Conservation (phyloP, 768 basidiomycete species). For the Guyanaporus albipodus region DNA sequence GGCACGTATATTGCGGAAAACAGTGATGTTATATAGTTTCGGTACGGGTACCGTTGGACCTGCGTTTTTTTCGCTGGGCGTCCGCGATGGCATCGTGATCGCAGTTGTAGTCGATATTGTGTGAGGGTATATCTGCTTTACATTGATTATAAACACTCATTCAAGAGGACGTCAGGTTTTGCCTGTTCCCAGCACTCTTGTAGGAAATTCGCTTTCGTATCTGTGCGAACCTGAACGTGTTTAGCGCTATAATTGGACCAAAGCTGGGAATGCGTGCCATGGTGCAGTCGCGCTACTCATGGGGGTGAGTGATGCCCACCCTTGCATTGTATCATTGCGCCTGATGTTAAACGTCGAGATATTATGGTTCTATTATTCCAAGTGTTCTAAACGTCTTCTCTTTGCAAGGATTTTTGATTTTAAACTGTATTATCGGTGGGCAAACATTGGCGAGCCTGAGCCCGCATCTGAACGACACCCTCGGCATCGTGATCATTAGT, state of each 20-base stretch:
- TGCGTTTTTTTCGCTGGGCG: constrained; percentile 44
- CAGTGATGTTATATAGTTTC: constrained; percentile 32
- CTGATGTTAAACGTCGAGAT: constrained; percentile 25
- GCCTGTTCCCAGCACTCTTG: constrained; percentile 38
- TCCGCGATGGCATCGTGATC: constrained; percentile 39
- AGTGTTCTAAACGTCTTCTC: constrained; percentile 48
- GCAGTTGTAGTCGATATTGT: constrained; percentile 43
- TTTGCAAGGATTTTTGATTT: constrained; percentile 52
- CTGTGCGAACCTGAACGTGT: background rate
- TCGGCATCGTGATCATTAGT: constrained; percentile 33
- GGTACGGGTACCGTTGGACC: constrained; percentile 50
- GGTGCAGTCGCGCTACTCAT: constrained; percentile 52
- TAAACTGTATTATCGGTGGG: constrained; percentile 61
- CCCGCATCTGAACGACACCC: constrained; percentile 25
- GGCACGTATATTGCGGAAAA: no score
- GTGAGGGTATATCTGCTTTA: constrained; percentile 25
- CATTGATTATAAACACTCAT: constrained; percentile 1
- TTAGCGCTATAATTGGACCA: constrained; percentile 49
- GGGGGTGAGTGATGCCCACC: constrained; percentile 39
- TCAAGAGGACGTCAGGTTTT: constrained; percentile 24
- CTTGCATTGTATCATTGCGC: constrained; percentile 8
- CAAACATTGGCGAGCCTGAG: constrained; percentile 53
- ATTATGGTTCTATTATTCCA: constrained; percentile 37
- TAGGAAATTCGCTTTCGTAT: constrained; percentile 14
- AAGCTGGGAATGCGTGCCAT: constrained; percentile 55